Evolutionary conservation across 2,329 filamentous ascomycete species (phyloP), one percentile per base, ranked within the genome.

Genomic region (Fusarium sp.): DNA sequence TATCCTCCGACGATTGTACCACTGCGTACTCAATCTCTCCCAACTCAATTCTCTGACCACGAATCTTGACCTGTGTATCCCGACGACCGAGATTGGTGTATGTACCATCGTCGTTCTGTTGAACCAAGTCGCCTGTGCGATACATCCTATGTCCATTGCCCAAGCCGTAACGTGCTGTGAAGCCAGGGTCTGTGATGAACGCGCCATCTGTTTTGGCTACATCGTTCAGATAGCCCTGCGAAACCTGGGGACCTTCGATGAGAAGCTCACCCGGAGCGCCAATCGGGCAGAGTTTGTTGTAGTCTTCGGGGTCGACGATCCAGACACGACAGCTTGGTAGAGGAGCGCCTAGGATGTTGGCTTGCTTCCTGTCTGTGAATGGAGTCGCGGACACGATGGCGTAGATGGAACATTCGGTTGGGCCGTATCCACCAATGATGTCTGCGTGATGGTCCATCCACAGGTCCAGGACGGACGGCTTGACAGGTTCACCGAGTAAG

Each of bases 11-110:
- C 0, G 32, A 20, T 11, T 51, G 39, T 8, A 58, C 6, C 1
- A 63, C 51, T 18, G 56, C 47, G 39, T 65, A 65, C 18, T 65
- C 63, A 62, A 63, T 58, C 22, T 56, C 51, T 3, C 60, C 60
- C 18, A 63, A 36, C 14, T 63, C 60, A 47, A 63, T 35, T 47
- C 60, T 26, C 13, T 63, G 60, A 20, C 60, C 60, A 3, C 51
- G 51, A 26, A 63, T 45, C 39, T 63, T 63, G 41, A 58, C 51
- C 5, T 58, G 51, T 1, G 32, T 63, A 5, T 56, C 60, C 1
- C 53, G 9, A 7, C 60, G 60, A 6, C 60, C 60, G 1, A 63
- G 53, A 0, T 63, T 58, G 12, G 51, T 63, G 26, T 63, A 63
- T 6, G 60, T 45, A 2, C 60, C 60, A 17, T 63, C 53, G 4